phyloP scores from a whole-genome alignment of 805 yeast genomes.

The Wickerhamomyces rabaulensis region DNA sequence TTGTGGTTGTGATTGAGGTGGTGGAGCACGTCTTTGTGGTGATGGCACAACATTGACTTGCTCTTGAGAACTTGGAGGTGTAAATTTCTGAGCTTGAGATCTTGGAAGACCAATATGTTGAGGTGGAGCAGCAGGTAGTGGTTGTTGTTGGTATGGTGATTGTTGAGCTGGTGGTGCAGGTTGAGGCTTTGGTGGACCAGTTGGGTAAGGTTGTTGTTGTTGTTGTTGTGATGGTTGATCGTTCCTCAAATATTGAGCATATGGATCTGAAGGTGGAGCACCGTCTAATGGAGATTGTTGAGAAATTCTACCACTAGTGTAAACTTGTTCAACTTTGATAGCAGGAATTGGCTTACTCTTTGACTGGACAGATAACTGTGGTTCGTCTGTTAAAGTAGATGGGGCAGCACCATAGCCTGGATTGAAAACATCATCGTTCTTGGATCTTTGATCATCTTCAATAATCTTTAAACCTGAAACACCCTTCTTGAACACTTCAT shows the following conservation, averaged over 20 bases:
- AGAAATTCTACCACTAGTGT: constrained; percentile 20
- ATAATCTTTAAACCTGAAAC: constrained; percentile 14
- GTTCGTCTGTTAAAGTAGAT: constrained; percentile 6
- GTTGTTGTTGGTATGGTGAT: constrained; percentile 5
- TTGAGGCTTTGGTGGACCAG: neutral
- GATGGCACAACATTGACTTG: constrained; percentile 8
- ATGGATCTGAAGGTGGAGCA: constrained; percentile 7
- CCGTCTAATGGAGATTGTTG: constrained; percentile 11
- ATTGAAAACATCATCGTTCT: constrained; percentile 21
- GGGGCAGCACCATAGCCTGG: constrained; percentile 20
- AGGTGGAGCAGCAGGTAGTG: constrained; percentile 5
- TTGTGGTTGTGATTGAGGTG: constrained; percentile 2
- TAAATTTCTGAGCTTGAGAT: constrained; percentile 19
- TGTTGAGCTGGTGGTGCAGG: neutral
- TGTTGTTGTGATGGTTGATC: neutral
- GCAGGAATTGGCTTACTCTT: constrained; percentile 13
- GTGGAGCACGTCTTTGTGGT: constrained; percentile 2
- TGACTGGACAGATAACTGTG: constrained; percentile 11
- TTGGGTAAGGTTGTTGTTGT: constrained; percentile 5
- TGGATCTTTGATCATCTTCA: constrained; percentile 1
- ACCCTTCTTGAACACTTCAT: constrained; percentile 22
- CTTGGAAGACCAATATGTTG: constrained; percentile 14
- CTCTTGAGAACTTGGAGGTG: constrained; percentile 18
- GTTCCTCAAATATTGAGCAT: neutral
- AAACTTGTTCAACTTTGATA: constrained; percentile 13